phyloP scores from a whole-genome alignment of 257 asterid species.

The Plantago ovata region DNA sequence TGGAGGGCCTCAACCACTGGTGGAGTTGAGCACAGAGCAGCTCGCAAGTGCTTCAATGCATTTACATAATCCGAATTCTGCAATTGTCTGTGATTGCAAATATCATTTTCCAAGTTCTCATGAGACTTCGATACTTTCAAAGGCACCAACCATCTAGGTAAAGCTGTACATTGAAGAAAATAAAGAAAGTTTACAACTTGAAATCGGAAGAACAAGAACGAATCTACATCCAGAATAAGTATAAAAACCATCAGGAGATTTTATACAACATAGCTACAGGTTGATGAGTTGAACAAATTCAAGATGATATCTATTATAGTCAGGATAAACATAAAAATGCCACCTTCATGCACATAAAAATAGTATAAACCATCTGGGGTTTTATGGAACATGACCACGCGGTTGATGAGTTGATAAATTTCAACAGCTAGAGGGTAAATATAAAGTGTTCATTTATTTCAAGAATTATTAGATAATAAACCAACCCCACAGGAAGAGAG shows the following conservation, averaged over 20 bases:
- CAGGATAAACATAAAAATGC: no score
- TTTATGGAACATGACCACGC: no score
- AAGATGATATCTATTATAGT: background rate
- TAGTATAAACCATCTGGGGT: no score
- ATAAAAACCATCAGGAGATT: background rate
- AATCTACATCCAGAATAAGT: background rate
- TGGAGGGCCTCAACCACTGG: slow-evolving; percentile 75
- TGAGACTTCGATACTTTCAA: slow-evolving; percentile 48
- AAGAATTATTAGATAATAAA: background rate
- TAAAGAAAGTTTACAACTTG: slow-evolving; percentile 5
- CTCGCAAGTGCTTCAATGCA: slow-evolving; percentile 58
- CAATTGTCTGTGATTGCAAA: slow-evolving; percentile 41
- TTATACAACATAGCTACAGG: slow-evolving; percentile 10
- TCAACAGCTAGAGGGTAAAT: no score
- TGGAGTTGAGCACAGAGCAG: slow-evolving; percentile 54
- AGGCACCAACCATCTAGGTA: slow-evolving; percentile 84
- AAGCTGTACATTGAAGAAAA: slow-evolving; percentile 38
- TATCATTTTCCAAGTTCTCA: slow-evolving; percentile 52
- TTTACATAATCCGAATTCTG: slow-evolving; percentile 42
- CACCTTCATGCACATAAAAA: no score
- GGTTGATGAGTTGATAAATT: no score
- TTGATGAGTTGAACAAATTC: background rate
- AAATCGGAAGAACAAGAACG: background rate
- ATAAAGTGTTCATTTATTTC: no score
- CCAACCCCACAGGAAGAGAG: background rate